Conservation (phyloP, 495 filamentous ascomycete genomes). For the Eremomyces bilateralis region DNA sequence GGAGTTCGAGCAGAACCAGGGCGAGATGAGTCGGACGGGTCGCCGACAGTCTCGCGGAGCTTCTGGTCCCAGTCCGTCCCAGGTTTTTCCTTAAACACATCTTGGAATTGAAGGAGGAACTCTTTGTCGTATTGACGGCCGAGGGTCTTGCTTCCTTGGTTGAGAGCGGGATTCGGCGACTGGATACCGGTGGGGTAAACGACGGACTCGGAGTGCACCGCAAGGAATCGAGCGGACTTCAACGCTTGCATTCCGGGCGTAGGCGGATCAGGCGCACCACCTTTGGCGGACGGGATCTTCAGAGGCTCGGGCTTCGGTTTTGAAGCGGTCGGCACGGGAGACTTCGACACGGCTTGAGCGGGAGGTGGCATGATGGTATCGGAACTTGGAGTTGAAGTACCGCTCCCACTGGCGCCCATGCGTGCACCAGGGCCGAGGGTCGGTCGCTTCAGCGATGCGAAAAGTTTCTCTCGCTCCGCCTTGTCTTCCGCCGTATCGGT, state of each 20-base stretch:
- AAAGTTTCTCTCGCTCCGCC: conserved; percentile 19
- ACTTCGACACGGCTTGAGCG: conserved; percentile 10
- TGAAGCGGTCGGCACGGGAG: conserved; percentile 21
- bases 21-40: conserved; percentile 39
- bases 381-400: conserved; percentile 25
- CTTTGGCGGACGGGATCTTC: conserved; percentile 62
- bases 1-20: conserved; percentile 31
- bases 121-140: conserved; percentile 80
- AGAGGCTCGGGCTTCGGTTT: conserved; percentile 58
- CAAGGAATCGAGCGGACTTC: conserved; percentile 65
- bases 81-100: conserved; percentile 85
- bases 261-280: conserved; percentile 71
- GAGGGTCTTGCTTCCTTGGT: conserved; percentile 50
- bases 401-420: conserved; percentile 26
- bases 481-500: conserved; percentile 14
- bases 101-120: conserved; percentile 94
- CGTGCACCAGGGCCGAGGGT: conserved; percentile 25
- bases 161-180: conserved; percentile 81
- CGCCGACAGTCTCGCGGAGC: conserved; percentile 68
- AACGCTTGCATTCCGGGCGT: conserved; percentile 83
- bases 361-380: conserved; percentile 19
- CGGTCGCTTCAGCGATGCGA: conserved; percentile 35
- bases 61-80: conserved; percentile 73
- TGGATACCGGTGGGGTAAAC: conserved; percentile 58
- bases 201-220: conserved; percentile 36